These are phyloP conservation scores for Lycium ferocissimum DNA, from an alignment of 257 asterid genomes.

Conservation along the genomic window DNA sequence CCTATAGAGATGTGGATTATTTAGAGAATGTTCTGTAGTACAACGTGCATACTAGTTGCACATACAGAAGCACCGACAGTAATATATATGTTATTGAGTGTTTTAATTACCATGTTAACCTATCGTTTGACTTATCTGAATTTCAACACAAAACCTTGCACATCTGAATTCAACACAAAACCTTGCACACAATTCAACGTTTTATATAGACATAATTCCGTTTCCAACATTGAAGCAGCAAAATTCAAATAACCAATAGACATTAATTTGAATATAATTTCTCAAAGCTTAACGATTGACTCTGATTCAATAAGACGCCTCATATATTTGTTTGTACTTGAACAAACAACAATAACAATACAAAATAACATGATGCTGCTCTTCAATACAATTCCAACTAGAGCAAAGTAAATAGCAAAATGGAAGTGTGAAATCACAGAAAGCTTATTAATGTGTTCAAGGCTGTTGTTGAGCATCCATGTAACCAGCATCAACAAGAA, in stretches of 20 bases:
- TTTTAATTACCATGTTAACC: not conserved
- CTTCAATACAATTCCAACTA: conserved; percentile 13
- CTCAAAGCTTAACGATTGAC: not conserved
- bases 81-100: not conserved
- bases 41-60: not conserved
- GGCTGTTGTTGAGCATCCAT: conserved; percentile 99
- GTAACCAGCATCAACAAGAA: conserved; percentile 97
- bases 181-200: not conserved
- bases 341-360: not conserved
- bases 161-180: not conserved
- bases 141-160: not conserved
- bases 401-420: conserved; percentile 9
- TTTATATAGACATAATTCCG: not conserved
- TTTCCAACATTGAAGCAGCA: conserved; percentile 17
- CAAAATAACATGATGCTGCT: not conserved
- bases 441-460: conserved; percentile 35
- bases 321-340: conserved; percentile 5
- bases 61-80: not conserved
- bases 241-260: not conserved
- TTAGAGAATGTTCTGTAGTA: not conserved
- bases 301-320: not conserved
- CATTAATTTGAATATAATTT: not conserved
- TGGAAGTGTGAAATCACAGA: conserved; percentile 13
- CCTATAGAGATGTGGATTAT: not conserved
- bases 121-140: not conserved